Evolutionary conservation across 176 grass and related monocot genomes (phyloP).

Genomic region (Ensete ventricosum): DNA sequence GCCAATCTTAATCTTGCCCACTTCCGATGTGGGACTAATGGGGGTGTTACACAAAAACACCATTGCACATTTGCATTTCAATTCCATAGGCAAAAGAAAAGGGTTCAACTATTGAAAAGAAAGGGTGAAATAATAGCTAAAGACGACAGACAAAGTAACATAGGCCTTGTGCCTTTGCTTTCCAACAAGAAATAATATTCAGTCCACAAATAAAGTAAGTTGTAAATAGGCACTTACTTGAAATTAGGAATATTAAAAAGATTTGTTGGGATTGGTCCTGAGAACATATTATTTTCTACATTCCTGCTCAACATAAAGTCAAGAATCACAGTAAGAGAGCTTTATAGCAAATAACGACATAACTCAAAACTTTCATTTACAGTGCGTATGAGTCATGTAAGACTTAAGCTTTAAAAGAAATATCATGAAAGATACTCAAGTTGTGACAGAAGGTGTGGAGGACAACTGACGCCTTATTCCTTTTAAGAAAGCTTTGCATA

Average conservation of each 20-base stretch:
- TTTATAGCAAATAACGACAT: conserved; percentile 1
- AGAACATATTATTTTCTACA: conserved; percentile 88
- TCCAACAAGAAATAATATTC: background rate
- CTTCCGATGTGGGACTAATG: too few relatives aligned
- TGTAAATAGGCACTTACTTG: conserved; percentile 40
- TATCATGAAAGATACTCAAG: too few relatives aligned
- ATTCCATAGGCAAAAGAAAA: background rate
- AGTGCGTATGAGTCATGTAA: too few relatives aligned
- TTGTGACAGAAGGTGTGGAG: too few relatives aligned
- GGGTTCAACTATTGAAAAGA: background rate
- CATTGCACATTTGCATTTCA: background rate
- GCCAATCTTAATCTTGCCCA: too few relatives aligned
- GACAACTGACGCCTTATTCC: too few relatives aligned
- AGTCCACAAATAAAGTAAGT: background rate
- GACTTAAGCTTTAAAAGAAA: too few relatives aligned
- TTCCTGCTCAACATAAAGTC: conserved; percentile 57
- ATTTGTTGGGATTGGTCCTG: conserved; percentile 68
- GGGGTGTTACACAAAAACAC: background rate
- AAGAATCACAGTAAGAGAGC: conserved; percentile 7
- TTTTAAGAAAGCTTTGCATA: background rate
- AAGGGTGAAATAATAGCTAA: background rate
- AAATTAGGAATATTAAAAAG: conserved; percentile 76
- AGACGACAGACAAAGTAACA: background rate
- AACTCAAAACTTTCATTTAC: background rate
- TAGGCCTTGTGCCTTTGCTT: background rate